Base-by-base conservation (phyloP, 2,329 filamentous ascomycete species). In the Apiospora aurea region DNA sequence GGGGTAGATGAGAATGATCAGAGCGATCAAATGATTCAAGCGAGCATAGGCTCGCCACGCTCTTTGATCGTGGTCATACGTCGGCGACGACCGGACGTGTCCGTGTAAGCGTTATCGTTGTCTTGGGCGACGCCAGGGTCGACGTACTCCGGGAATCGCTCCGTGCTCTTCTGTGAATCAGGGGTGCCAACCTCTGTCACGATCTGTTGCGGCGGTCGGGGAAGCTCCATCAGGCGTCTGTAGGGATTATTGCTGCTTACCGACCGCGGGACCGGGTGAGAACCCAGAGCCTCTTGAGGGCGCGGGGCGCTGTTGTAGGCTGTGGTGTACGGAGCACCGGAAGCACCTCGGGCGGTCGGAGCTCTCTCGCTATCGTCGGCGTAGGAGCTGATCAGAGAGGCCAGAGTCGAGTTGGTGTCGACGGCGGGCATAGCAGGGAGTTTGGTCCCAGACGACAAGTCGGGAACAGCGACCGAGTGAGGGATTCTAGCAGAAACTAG, bases 21-120 rank as follows among this genome's bases (percentile, higher is more conserved):
- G n/a, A 14, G 18, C 5, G 51, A 41, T 64, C 16, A 21, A 26
- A 41, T n/a, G 16, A 43, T 5, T 38, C 41, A 11, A 43, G 16
- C 66, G 11, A 26, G 3, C 5, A 44, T n/a, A 16, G 53, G 21
- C 51, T 71, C 71, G 53, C 71, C 66, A 3, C 71, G 66, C 71
- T 71, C 71, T 14, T 51, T 43, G 11, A 71, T 69, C 8, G 71
- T 67, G 14, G 71, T 71, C 71, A 71, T 71, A n/a, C 51, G 43
- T 4, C 38, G 38, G 10, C 26, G n/a, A 13, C 18, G 44, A 2
- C 14, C 13, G 13, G 10, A 43, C 2, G 21, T 10, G 38, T 44
- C 47, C 24, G 43, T 67, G 14, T 69, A 34, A 34, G 46, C 11
- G 3, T 61, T 43, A 26, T 38, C 18, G 6, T 64, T 18, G 18